phyloP scores from a whole-genome alignment of 441 rosid species.

The Erodium trifolium region DNA sequence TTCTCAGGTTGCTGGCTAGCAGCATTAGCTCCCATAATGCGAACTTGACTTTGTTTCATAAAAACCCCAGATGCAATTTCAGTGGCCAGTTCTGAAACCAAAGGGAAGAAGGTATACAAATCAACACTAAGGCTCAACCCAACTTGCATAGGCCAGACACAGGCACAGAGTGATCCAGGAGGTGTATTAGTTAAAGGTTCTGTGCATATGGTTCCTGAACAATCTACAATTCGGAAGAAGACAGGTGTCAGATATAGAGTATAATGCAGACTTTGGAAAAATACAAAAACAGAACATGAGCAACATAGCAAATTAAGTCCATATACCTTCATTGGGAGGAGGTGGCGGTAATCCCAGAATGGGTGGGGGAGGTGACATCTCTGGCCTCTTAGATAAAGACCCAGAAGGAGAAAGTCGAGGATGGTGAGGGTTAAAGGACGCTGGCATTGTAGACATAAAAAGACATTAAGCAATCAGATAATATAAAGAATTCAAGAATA shows the following conservation, averaged over 20 bases:
- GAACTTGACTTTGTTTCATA: slow-evolving; percentile 92
- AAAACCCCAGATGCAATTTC: slow-evolving; percentile 82
- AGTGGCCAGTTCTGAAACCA: slow-evolving; percentile 76
- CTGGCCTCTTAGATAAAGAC: slow-evolving; percentile 44
- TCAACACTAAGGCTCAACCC: slow-evolving; percentile 70
- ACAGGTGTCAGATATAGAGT: slow-evolving; percentile 14
- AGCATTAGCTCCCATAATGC: slow-evolving; percentile 91
- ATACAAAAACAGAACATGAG: slow-evolving; percentile 12
- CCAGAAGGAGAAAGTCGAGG: slow-evolving; percentile 37
- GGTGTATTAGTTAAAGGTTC: slow-evolving; percentile 87
- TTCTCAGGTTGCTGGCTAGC: slow-evolving; percentile 80
- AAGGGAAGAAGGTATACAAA: slow-evolving; percentile 85
- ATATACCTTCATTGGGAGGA: slow-evolving; percentile 82
- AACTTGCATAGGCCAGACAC: slow-evolving; percentile 93
- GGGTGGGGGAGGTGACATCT: slow-evolving; percentile 47
- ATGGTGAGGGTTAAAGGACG: slow-evolving; percentile 27
- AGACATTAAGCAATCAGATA: slow-evolving; percentile 15
- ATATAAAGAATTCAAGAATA: slow-evolving; percentile 10
- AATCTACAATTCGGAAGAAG: slow-evolving; percentile 47
- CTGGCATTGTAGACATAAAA: slow-evolving; percentile 33
- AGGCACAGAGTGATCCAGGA: slow-evolving; percentile 88
- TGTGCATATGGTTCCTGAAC: slow-evolving; percentile 56
- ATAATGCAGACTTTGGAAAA: not conserved
- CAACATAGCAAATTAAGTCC: slow-evolving; percentile 4
- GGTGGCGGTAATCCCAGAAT: slow-evolving; percentile 76